Base-by-base conservation (phyloP, 108 stramenopile species). In the Pseudonitzschia delicatissima region DNA sequence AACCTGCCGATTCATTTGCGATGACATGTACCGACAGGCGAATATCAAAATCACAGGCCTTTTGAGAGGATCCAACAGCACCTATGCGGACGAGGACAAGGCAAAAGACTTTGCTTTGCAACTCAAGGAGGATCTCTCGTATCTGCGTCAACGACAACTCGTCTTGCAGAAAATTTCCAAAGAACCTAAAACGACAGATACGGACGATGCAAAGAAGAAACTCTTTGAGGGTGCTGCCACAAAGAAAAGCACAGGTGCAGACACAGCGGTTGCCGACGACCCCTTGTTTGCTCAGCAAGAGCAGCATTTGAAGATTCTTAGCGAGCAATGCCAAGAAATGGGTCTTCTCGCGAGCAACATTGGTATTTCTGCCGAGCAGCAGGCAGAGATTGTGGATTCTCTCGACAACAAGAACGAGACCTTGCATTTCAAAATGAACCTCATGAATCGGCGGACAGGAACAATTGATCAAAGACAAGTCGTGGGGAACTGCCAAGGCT, bases 381-480 rank as follows among this genome's bases (percentile, higher is more conserved):
- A 83, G n/a, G 50, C 57, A 23, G 62, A 79, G 11, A 65, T 68
- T 9, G 26, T 83, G n/a, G 74, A 77, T 11, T 62, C 74, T 0
- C 51, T 87, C 31, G 80, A 81, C 37, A 45, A 5, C 34, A 78
- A 79, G 40, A 57, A 73, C 18, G 85, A 87, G 4, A 57, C 57
- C 18, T 69, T 82, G 28, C 39, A 61, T 3, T 76, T 74, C 62
- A 79, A 83, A 67, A 64, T 77, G n/a, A 77, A 73, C 53, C 57
- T 69, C 48, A 80, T 83, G 27, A 83, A 78, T 15, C 65, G 85
- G 17, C 61, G 82, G 2, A 77, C 85, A n/a, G 20, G 82, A 87
- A 65, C 77, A 75, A 33, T 35, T 87, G 20, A 71, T 69, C 39
- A 82, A 81, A 37, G 72, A 73, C 35, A 73, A 70, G 58, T 60